Evolutionary conservation across 2,329 filamentous ascomycete species (phyloP), one percentile per base, ranked within the genome.

Genomic region (Penicillium concentricum): DNA sequence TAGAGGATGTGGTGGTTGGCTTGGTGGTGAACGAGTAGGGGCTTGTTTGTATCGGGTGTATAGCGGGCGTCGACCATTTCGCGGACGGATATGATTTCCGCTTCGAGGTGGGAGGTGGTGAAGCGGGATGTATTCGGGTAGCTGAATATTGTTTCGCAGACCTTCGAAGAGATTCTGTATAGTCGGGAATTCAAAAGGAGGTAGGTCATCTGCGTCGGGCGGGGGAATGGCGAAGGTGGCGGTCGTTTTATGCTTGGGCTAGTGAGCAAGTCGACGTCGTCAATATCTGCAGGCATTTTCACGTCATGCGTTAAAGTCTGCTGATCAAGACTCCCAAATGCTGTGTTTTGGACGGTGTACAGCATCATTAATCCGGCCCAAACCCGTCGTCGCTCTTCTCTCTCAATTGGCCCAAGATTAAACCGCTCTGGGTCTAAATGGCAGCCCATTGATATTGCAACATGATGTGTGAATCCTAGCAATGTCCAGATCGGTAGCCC

Each of bases 201-300:
- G 56, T 75, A 76, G 18, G 74, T 73, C 74, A 76, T 76, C 62
- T 77, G 74, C 2, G 74, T 76, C 37, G 74, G 73, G 5, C 67
- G 64, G 6, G 56, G 51, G 24, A 60, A 53, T 24, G 67, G 62
- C 1, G 67, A 62, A 24, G 57, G 42, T 5, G 54, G n/a, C 24
- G 56, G 26, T 59, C 57, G 43, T 16, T 55, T 46, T 1, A 50
- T 6, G 6, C n/a, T 53, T n/a, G 62, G 62, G 5, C 63, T 62
- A 2, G 68, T 69, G 9, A 71, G 61, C 16, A 75, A 63, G 37
- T 73, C 68, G 12, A 70, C 65, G 46, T 76, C 72, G 59, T 76
- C 70, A n/a, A 75, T 60, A 43, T 76, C 72, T 1, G 71, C 60
- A 8, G 72, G 72, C 20, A 71, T 65, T 24, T 67, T 66, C 15